Conservation (phyloP, 2,329 filamentous ascomycete species). For the Niveomyces coronatus region DNA sequence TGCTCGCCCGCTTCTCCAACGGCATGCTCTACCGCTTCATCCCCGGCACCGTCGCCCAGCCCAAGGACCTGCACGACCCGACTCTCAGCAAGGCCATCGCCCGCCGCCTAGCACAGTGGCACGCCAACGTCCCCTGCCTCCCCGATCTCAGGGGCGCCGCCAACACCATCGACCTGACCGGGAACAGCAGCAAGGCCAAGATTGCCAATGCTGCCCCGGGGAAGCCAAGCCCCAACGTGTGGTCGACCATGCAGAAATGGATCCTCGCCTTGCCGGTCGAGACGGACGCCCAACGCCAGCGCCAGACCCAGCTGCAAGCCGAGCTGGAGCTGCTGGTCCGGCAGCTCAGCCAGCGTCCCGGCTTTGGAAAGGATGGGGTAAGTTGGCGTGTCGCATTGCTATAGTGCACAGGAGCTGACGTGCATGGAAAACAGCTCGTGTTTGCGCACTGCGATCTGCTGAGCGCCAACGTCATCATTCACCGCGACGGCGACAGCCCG, state of each 20-base stretch:
- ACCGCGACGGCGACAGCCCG: conserved; percentile 31
- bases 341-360: conserved; percentile 65
- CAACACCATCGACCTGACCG: conserved; percentile 16
- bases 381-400: conserved; percentile 19
- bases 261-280: conserved; percentile 70
- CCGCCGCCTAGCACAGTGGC: conserved; percentile 81
- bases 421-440: conserved; percentile 55
- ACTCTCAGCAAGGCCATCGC: conserved; percentile 77
- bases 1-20: conserved; percentile 89
- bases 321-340: conserved; percentile 63
- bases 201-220: conserved; percentile 48
- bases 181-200: conserved; percentile 26
- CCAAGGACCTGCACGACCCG: conserved; percentile 67
- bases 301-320: conserved; percentile 57
- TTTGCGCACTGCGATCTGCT: conserved; percentile 94
- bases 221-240: conserved; percentile 74
- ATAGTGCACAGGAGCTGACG: conserved; percentile 1
- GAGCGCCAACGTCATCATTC: conserved; percentile 91
- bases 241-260: conserved; percentile 96
- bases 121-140: conserved; percentile 59
- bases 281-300: conserved; percentile 57
- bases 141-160: conserved; percentile 21
- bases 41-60: conserved; percentile 66
- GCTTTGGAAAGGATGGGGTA: conserved; percentile 67
- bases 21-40: conserved; percentile 93